A percentile compares a stretch with the other conserved stretches of the same genome.
Conservation (phyloP, 371 early-diverging fungal genomes). For the Mortierella sp. region DNA sequence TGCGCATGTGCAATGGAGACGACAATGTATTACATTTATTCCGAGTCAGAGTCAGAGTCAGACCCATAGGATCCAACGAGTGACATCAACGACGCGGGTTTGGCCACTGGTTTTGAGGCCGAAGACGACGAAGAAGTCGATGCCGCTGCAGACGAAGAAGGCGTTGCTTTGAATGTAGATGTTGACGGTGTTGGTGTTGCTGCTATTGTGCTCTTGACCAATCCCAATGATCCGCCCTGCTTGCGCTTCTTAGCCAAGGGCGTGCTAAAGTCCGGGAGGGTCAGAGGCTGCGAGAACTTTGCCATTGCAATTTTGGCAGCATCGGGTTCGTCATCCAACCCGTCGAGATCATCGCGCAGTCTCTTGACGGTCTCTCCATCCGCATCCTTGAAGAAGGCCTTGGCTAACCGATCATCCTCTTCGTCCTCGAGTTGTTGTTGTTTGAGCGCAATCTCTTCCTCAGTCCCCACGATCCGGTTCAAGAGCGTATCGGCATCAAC, state of each 20-base stretch:
- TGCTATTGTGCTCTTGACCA: constrained; percentile 29
- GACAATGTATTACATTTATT: neutral
- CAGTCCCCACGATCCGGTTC: constrained; percentile 65
- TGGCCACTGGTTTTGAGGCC: constrained; percentile 23
- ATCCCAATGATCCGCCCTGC: constrained; percentile 41
- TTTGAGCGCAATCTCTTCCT: constrained; percentile 53
- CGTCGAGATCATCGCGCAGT: constrained; percentile 63
- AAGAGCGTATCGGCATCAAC: constrained; percentile 75
- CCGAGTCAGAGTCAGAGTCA: constrained; percentile 51
- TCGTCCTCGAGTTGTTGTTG: constrained; percentile 70
- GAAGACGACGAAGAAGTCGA: constrained; percentile 9
- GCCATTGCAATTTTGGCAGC: constrained; percentile 62
- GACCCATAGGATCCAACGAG: constrained; percentile 49
- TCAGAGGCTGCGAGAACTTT: constrained; percentile 46
- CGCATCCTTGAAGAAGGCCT: constrained; percentile 73
- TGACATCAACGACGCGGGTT: constrained; percentile 39
- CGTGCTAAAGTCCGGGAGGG: constrained; percentile 62
- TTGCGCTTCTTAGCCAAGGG: constrained; percentile 57
- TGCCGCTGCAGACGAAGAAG: neutral
- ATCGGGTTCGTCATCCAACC: constrained; percentile 56
- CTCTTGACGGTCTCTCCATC: constrained; percentile 83
- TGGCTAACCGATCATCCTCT: constrained; percentile 78
- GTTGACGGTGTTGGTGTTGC: neutral
- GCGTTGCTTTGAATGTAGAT: neutral
- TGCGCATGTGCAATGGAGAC: neutral